Conservation (phyloP, 495 filamentous ascomycete species). For the Aspergillus incahuasiensis region DNA sequence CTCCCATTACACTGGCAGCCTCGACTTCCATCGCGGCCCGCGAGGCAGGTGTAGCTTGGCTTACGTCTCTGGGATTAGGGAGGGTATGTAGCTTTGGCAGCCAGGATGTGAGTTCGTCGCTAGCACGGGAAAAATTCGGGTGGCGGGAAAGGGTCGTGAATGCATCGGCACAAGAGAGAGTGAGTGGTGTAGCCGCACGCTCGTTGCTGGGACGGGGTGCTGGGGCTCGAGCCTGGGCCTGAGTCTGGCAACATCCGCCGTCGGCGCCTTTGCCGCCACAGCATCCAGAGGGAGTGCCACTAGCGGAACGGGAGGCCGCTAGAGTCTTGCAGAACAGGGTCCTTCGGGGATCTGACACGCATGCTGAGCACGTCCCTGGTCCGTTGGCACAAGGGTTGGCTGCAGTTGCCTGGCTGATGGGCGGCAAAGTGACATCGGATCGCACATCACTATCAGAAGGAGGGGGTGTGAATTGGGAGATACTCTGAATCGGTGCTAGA, state of each 20-base stretch:
- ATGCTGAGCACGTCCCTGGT: conserved; percentile 78
- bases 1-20: conserved; percentile 80
- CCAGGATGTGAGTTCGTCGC: conserved; percentile 69
- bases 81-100: conserved; percentile 67
- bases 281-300: conserved; percentile 44
- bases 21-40: conserved; percentile 73
- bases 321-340: conserved; percentile 84
- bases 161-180: conserved; percentile 67
- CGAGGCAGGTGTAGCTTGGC: conserved; percentile 14
- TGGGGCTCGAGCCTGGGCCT: conserved; percentile 30
- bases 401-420: conserved; percentile 41
- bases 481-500: conserved; percentile 44
- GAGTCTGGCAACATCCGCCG: conserved; percentile 51
- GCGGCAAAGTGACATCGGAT: conserved; percentile 38
- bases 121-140: conserved; percentile 71
- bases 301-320: conserved; percentile 57
- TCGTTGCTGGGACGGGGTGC: conserved; percentile 6
- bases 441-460: conserved; percentile 62
- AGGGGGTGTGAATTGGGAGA: conserved; percentile 62
- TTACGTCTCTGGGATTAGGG: conserved; percentile 37
- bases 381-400: conserved; percentile 59
- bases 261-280: conserved; percentile 47
- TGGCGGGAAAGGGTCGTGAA: conserved; percentile 80
- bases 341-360: conserved; percentile 69
- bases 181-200: conserved; percentile 30